Conservation (phyloP, 2,329 filamentous ascomycete genomes). For the Penicillium sclerotiorum region DNA sequence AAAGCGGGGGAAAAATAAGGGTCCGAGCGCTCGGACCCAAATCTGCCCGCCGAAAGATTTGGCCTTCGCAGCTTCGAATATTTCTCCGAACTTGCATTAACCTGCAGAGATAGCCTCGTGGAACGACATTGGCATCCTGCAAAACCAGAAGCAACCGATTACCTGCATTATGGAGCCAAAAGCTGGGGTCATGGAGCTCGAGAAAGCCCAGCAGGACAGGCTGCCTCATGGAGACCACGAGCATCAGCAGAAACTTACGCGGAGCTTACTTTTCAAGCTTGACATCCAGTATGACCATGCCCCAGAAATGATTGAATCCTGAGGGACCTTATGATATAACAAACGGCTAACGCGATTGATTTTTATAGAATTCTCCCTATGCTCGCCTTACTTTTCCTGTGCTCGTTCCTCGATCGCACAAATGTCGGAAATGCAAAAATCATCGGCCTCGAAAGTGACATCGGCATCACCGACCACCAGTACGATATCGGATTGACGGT, state of each 20-base stretch:
- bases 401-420: constrained; percentile 68
- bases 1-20: not conserved
- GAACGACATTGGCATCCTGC: not conserved
- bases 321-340: not conserved
- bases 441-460: constrained; percentile 61
- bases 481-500: constrained; percentile 67
- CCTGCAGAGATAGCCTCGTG: not conserved
- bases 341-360: not conserved
- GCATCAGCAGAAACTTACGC: constrained; percentile 38
- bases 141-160: not conserved
- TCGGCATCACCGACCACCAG: constrained; percentile 62
- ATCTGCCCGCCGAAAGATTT: not conserved
- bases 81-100: not conserved
- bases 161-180: constrained; percentile 25
- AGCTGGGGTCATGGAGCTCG: constrained; percentile 21
- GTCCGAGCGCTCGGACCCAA: not conserved
- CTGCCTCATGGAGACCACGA: constrained; percentile 17
- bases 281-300: constrained; percentile 18
- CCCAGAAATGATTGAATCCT: not conserved
- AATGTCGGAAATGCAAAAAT: constrained; percentile 74
- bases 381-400: constrained; percentile 66
- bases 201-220: constrained; percentile 22
- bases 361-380: constrained; percentile 60
- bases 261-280: constrained; percentile 53
- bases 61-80: not conserved